Evolutionary conservation across 179 eudicot genomes (phyloP), one percentile per base, ranked within the genome.

Genomic region (Drosera spatulata): DNA sequence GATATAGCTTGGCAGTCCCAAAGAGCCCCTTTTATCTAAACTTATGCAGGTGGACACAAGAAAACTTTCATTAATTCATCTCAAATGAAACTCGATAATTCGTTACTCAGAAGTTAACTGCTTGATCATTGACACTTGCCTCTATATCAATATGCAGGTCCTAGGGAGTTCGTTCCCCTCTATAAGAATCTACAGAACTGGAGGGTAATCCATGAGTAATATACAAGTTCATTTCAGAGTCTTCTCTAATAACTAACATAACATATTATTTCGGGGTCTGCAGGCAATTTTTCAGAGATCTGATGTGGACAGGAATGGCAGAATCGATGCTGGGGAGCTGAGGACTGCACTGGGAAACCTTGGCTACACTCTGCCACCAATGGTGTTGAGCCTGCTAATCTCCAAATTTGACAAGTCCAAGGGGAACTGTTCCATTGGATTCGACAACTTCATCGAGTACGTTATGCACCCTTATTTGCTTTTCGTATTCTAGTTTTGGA

Each of bases 391-490:
- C 39, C 60, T 84, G 64, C 77, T 84, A 52, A 75, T 82, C 14
- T 79, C 91, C 44, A 82, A 84, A 75, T 84, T 73, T 14, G 87
- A 79, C 57, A 84, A 77, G 56, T 66, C 61, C 4, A 84, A 82
- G 41, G 86, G 82, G 62, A 77, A 60, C 56, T 68, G 60, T 65
- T 77, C 80, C 42, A 75, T 84, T 40, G 91, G 77, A 62, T 84
- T 82, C 47, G 91, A 84, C 69, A 82, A 79, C 64, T 84, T 84
- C 78, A 82, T 84, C 10, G 91, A 82, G 87, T 82, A 81, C 11
- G 73, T 50, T 33, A 12, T 15, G 3, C 5, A 41, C 10, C 15
- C 7, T 5, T 4, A 11, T 5, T 6, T 3, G 52, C 3, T 7
- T 46, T 41, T 2, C 22, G 8, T 45, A 37, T 8, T 15, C 46